Conservation (phyloP, 305 asterid genomes). For the Nicotiana rustica region DNA sequence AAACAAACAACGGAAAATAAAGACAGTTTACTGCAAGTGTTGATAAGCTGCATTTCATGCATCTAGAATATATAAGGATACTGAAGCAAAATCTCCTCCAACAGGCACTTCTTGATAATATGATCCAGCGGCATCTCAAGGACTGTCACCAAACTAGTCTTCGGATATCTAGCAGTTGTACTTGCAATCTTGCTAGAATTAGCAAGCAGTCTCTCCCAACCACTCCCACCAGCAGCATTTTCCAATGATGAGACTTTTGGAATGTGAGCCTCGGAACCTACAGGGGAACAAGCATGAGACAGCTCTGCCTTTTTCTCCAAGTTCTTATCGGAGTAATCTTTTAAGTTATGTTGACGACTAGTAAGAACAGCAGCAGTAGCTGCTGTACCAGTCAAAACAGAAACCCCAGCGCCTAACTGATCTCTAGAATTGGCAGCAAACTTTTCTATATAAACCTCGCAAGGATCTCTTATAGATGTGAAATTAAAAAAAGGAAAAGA, state of each 20-base stretch:
- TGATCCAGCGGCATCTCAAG: slow-evolving; percentile 90
- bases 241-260: slow-evolving; percentile 44
- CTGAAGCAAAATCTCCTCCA: slow-evolving; percentile 94
- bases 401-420: slow-evolving; percentile 49
- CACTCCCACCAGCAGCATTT: slow-evolving; percentile 67
- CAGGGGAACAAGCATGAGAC: slow-evolving; percentile 44
- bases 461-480: slow-evolving; percentile 74
- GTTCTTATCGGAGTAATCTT: slow-evolving; percentile 42
- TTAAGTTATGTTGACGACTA: slow-evolving; percentile 38
- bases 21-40: slow-evolving; percentile 33
- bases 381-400: slow-evolving; percentile 49
- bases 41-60: slow-evolving; percentile 13
- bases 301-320: slow-evolving; percentile 43
- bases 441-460: slow-evolving; percentile 50
- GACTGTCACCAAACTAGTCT: slow-evolving; percentile 56
- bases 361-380: slow-evolving; percentile 46
- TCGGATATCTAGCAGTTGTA: slow-evolving; percentile 48
- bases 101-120: slow-evolving; percentile 77
- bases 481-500: slow-evolving; percentile 68
- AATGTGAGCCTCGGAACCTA: slow-evolving; percentile 42
- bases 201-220: slow-evolving; percentile 88
- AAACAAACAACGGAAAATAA: slow-evolving; percentile 31
- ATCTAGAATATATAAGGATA: slow-evolving; percentile 65
- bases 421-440: slow-evolving; percentile 45
- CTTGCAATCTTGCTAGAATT: slow-evolving; percentile 52